A percentile compares a stretch with the other conserved stretches of the same genome.
Evolutionary conservation across 768 basidiomycete species (phyloP).

Genomic region (Auricularia heimuer): DNA sequence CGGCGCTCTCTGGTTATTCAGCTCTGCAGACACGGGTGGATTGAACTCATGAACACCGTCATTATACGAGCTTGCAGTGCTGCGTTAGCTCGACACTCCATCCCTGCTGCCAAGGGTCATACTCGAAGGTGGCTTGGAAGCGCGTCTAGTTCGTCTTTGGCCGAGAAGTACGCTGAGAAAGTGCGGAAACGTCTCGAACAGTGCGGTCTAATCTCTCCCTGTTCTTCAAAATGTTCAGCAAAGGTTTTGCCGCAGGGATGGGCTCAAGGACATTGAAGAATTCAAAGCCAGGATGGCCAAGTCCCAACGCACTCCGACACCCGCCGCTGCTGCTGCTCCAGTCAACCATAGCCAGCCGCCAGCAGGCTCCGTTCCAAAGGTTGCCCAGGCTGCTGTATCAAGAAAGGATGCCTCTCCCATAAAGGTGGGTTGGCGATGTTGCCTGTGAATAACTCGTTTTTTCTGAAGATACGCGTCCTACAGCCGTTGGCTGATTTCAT

Average conservation of each 20-base stretch:
- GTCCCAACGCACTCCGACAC: constrained; percentile 22
- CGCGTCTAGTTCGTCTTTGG: background rate
- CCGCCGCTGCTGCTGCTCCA: constrained; percentile 9
- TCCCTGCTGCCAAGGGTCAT: background rate
- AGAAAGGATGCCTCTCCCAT: constrained; percentile 56
- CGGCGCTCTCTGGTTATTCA: no score
- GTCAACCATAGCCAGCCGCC: background rate
- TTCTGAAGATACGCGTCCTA: background rate
- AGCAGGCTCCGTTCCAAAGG: no score
- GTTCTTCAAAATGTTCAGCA: no score
- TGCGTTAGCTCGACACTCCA: no score
- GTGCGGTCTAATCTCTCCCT: constrained; percentile 31
- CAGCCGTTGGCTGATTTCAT: constrained; percentile 78
- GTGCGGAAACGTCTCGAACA: constrained; percentile 51
- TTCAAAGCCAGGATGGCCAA: constrained; percentile 21
- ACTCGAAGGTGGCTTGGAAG: background rate
- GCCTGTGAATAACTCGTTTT: no score
- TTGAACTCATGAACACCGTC: no score
- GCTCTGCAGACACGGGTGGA: no score
- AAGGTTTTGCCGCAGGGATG: constrained; percentile 14
- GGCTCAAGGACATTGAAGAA: constrained; percentile 28
- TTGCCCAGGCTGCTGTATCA: constrained; percentile 5
- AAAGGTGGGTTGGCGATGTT: constrained; percentile 34
- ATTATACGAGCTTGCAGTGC: no score
- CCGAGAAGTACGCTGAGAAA: constrained; percentile 56